Evolutionary conservation across 257 asterid genomes (phyloP), one percentile per base, ranked within the genome.

Genomic region (Primulina tabacum): DNA sequence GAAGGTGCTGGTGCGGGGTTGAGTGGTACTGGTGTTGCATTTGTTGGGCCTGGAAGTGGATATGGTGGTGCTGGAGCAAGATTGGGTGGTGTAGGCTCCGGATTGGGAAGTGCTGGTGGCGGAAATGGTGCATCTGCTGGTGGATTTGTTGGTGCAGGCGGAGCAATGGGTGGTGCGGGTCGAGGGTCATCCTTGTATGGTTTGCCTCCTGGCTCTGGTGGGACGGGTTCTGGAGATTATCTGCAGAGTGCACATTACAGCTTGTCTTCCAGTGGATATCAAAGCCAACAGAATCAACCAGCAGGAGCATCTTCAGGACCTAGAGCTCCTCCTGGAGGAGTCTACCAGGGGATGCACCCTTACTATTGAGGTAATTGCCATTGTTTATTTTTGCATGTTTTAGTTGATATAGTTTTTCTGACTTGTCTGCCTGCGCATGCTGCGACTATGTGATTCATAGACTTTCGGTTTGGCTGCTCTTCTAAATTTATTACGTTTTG

Each of bases 291-390:
- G 69, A 86, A 84, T 76, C 96, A 80, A 70, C 73, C 75, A 30
- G 62, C 88, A 10, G 94, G 87, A 55, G 64, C 82, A 64, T 71
- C 87, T 10, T 75, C 87, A 35, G 81, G 82, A 20, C 85, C 86
- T 59, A 83, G 96, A 75, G 77, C 79, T 56, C 86, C 87, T 16
- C 82, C 88, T 55, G 93, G 97, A 21, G 96, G 88, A 69, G 69
- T 81, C 74, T 88, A 82, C 82, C 93, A 81, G 77, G 91, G 95
- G 75, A 71, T 79, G 82, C 90, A 77, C 64, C 92, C 85, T 68
- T 85, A 86, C 77, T 88, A 88, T 74, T 90, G 80, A 90, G 97
- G 97, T 88, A 82, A n/a, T 50, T 67, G 66, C 74, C 30, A 62
- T 50, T 62, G 35, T 75, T 34, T 43, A 11, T 8, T 75, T 37